Percentiles rank a stretch among this genome's conserved stretches.
Conservation (phyloP, 805 yeast genomes). For the Barnettozyma sp. region DNA sequence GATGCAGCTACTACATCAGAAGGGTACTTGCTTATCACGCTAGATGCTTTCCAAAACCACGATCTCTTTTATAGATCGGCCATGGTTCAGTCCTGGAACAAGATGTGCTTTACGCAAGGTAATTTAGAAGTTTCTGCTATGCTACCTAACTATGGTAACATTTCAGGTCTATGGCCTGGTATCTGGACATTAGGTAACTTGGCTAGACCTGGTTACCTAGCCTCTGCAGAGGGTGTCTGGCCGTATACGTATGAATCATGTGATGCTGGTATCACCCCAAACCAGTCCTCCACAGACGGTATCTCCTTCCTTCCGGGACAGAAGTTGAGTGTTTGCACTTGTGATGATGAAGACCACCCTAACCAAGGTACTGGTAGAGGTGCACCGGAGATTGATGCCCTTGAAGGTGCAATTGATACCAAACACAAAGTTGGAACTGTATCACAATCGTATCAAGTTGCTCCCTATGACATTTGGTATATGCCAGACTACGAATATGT, state of each 20-base stretch:
- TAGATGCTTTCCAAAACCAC: constrained; percentile 83
- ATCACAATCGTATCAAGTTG: constrained; percentile 45
- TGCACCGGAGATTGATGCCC: constrained; percentile 44
- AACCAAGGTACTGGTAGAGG: constrained; percentile 43
- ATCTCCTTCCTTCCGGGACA: constrained; percentile 41
- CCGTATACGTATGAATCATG: constrained; percentile 42
- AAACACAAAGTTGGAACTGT: constrained; percentile 33
- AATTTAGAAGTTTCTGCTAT: constrained; percentile 39
- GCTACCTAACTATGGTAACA: constrained; percentile 36
- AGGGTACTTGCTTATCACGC: constrained; percentile 59
- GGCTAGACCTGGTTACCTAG: constrained; percentile 43
- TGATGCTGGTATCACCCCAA: constrained; percentile 45
- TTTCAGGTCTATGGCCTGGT: constrained; percentile 46
- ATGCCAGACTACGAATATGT: constrained; percentile 42
- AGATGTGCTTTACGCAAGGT: constrained; percentile 85
- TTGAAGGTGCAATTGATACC: constrained; percentile 39
- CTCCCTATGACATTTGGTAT: constrained; percentile 49
- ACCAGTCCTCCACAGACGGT: constrained; percentile 43
- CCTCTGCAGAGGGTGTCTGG: constrained; percentile 45
- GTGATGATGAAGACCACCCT: constrained; percentile 40
- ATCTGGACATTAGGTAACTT: constrained; percentile 44
- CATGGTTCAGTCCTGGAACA: constrained; percentile 90
- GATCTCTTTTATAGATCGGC: constrained; percentile 79
- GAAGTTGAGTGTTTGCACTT: constrained; percentile 37
- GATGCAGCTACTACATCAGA: constrained; percentile 75